phyloP scores from a whole-genome alignment of 2,329 filamentous ascomycete species.

The Diaporthe caulivora region DNA sequence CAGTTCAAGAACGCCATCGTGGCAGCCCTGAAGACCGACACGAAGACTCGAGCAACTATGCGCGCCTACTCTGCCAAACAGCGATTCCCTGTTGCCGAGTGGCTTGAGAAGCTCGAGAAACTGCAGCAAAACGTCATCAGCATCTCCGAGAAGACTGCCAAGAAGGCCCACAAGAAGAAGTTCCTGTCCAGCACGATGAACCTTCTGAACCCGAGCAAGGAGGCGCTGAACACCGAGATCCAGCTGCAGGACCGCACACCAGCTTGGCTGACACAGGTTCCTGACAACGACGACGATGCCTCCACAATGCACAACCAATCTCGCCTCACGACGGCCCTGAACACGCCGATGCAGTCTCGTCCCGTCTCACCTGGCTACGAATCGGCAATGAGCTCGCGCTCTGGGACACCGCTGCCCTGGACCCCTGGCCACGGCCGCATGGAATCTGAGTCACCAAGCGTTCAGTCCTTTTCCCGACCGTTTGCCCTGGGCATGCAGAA shows the following conservation, averaged over 20 bases:
- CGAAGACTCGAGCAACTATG: slow-evolving; percentile 70
- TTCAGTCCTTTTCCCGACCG: slow-evolving; percentile 22
- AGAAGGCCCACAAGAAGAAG: slow-evolving; percentile 41
- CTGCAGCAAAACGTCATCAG: slow-evolving; percentile 69
- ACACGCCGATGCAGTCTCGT: slow-evolving; percentile 41
- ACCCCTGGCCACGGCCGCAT: slow-evolving; percentile 34
- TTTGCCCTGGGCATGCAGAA: slow-evolving; percentile 37
- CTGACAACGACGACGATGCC: slow-evolving; percentile 32
- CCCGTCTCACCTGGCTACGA: slow-evolving; percentile 39
- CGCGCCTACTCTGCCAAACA: slow-evolving; percentile 73
- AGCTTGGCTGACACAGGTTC: slow-evolving; percentile 32
- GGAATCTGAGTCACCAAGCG: slow-evolving; percentile 35
- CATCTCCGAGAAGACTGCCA: slow-evolving; percentile 48
- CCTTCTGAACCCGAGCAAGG: slow-evolving; percentile 37
- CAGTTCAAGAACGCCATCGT: slow-evolving; percentile 75
- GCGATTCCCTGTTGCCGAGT: slow-evolving; percentile 74
- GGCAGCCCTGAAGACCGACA: slow-evolving; percentile 67
- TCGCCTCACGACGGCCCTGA: slow-evolving; percentile 39
- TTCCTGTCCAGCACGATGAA: slow-evolving; percentile 41
- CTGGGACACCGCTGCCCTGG: slow-evolving; percentile 35
- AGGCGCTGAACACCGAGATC: slow-evolving; percentile 31
- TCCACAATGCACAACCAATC: slow-evolving; percentile 21
- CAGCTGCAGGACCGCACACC: slow-evolving; percentile 37
- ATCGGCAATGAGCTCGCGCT: slow-evolving; percentile 35
- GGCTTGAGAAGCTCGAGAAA: slow-evolving; percentile 73